Percentiles rank a stretch among this genome's conserved stretches.
phyloP scores from a whole-genome alignment of 2,329 filamentous ascomycete species.

The Metarhizium sp. region DNA sequence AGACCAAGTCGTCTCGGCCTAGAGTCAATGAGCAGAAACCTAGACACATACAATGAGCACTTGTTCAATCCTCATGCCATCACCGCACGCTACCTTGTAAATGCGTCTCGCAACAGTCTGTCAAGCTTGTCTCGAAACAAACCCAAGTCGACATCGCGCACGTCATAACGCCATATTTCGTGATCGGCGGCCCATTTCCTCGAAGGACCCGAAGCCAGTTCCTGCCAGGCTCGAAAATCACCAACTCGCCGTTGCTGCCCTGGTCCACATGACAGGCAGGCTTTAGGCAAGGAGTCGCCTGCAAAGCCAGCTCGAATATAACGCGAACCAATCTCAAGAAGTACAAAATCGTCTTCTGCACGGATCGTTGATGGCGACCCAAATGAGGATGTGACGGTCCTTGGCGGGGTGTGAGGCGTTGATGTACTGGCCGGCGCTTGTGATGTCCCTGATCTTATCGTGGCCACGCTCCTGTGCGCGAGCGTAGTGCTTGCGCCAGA shows the following conservation, averaged over 20 bases:
- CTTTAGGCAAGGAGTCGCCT: conserved; percentile 71
- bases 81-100: conserved; percentile 52
- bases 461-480: conserved; percentile 49
- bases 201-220: conserved; percentile 34
- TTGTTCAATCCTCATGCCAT: not conserved
- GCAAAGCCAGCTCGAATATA: conserved; percentile 77
- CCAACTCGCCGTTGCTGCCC: conserved; percentile 69
- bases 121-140: conserved; percentile 83
- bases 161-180: conserved; percentile 72
- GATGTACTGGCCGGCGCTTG: conserved; percentile 24
- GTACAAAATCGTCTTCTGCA: conserved; percentile 73
- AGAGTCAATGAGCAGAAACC: conserved; percentile 61
- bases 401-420: conserved; percentile 53
- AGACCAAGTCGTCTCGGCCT: conserved; percentile 67
- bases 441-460: conserved; percentile 38
- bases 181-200: conserved; percentile 52
- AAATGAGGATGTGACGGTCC: conserved; percentile 44
- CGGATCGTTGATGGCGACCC: conserved; percentile 52
- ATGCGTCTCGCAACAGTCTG: conserved; percentile 68
- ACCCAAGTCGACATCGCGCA: conserved; percentile 64
- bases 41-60: conserved; percentile 18
- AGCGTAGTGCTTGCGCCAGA: conserved; percentile 34
- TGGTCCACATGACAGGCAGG: conserved; percentile 59
- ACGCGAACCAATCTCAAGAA: conserved; percentile 76
- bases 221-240: conserved; percentile 67